phyloP scores from a whole-genome alignment of 495 filamentous ascomycete genomes.

The Aspergillus affinis region DNA sequence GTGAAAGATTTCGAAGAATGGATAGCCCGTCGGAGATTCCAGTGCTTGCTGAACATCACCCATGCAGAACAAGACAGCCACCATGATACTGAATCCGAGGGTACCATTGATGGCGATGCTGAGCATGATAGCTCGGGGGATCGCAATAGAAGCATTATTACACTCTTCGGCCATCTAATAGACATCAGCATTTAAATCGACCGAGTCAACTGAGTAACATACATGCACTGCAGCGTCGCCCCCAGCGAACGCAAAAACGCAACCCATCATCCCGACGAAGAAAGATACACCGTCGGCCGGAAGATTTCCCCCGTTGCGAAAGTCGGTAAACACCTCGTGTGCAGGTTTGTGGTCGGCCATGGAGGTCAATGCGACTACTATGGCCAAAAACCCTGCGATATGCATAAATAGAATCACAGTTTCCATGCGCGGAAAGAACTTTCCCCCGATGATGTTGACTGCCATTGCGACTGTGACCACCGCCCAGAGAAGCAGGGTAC shows the following conservation, averaged over 20 bases:
- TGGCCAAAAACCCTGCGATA: slow-evolving; percentile 49
- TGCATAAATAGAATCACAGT: slow-evolving; percentile 47
- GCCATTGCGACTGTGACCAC: slow-evolving; percentile 33
- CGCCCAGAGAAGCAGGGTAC: slow-evolving; percentile 44
- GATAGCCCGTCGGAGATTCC: slow-evolving; percentile 37
- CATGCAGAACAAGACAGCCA: slow-evolving; percentile 50
- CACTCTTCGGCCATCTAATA: slow-evolving; percentile 55
- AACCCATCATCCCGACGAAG: slow-evolving; percentile 40
- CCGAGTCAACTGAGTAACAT: slow-evolving; percentile 3
- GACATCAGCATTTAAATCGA: background rate
- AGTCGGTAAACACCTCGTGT: slow-evolving; percentile 44
- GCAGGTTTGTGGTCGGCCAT: slow-evolving; percentile 41
- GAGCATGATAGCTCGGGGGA: slow-evolving; percentile 49
- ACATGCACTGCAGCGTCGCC: slow-evolving; percentile 42
- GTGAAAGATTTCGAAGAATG: slow-evolving; percentile 52
- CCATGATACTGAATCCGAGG: slow-evolving; percentile 47
- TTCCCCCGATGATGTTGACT: slow-evolving; percentile 41
- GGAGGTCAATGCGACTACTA: slow-evolving; percentile 48
- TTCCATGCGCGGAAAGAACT: slow-evolving; percentile 44
- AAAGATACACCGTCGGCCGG: slow-evolving; percentile 40
- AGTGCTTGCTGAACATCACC: slow-evolving; percentile 39
- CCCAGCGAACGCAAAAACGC: slow-evolving; percentile 41
- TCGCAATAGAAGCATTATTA: slow-evolving; percentile 39
- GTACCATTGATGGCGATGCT: slow-evolving; percentile 47
- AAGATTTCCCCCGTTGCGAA: slow-evolving; percentile 47